These are phyloP conservation scores for Pichia sp. DNA, from an alignment of 1,139 yeast genomes.

Conservation along the genomic window DNA sequence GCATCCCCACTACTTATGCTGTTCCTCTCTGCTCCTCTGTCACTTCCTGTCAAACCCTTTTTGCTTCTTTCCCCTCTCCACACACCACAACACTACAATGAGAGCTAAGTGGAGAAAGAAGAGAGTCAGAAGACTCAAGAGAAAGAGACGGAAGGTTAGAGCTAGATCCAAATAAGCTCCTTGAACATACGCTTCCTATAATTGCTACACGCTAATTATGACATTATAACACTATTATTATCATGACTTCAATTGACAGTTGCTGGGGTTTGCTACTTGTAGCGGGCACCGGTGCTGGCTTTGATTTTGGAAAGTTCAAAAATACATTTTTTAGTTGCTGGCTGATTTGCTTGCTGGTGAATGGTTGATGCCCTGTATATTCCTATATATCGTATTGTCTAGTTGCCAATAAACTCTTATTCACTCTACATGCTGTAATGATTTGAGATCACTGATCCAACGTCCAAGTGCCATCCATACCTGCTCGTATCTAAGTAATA, in stretches of 20 bases:
- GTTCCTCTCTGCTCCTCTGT: neutral
- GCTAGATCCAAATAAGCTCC: conserved; percentile 96
- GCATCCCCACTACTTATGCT: no score
- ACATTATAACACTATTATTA: neutral
- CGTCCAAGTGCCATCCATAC: no score
- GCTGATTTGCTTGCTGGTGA: neutral
- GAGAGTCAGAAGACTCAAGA: conserved; percentile 99
- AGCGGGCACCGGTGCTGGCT: no score
- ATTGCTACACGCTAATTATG: neutral
- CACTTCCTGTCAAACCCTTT: neutral
- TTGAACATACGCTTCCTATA: conserved; percentile 11
- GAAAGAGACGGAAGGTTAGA: conserved; percentile 99
- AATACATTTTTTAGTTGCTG: neutral
- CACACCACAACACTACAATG: conserved; percentile 42
- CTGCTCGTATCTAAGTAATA: no score
- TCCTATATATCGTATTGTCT: neutral
- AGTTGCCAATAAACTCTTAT: neutral
- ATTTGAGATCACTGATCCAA: no score
- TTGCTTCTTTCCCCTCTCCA: conserved; percentile 7
- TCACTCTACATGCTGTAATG: no score
- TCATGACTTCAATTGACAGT: neutral
- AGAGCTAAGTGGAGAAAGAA: conserved; percentile 98
- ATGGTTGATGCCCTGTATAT: neutral
- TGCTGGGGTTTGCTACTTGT: no score
- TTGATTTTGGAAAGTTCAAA: conserved; percentile 4